Base-by-base conservation (phyloP, 2,329 filamentous ascomycete species). In the Fusarium hainanense region DNA sequence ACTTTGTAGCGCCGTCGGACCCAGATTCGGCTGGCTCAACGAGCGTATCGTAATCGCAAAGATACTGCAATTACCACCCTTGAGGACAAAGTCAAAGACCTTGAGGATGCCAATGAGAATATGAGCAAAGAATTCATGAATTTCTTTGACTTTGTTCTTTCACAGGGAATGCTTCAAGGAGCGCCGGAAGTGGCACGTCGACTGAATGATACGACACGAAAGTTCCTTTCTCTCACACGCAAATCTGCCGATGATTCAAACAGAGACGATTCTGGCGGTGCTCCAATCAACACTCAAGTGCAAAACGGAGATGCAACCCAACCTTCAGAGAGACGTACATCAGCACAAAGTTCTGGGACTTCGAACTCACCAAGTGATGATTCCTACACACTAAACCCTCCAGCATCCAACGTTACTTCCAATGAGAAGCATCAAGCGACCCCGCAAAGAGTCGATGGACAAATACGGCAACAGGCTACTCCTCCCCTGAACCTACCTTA, bases 11-110 rank as follows among this genome's bases (percentile, higher is more conserved):
- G 93, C 66, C 91, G 94, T 54, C 88, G 94, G 57, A 95, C 93
- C 7, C 94, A 97, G 77, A 96, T 97, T 68, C 90, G 94, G 25
- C 86, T 95, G 57, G 94, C 94, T 3, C 94, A 97, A 78, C 85
- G 93, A 70, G 93, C 93, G 1, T 97, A 97, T 76, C 89, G 94
- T 18, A 89, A 92, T 74, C 90, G 94, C 54, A 97, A 97, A 79
- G 94, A 97, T 76, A 90, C 87, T 23, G 92, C 92, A 7, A 95
- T 97, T 58, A 86, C 88, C 28, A 88, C 88, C 2, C 84, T 97
- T 13, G 90, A 93, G 76, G 85, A 88, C 56, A 86, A 90, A 65
- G 92, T 95, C 27, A 83, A 89, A 56, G 85, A 88, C 25, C 85
- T 97, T n/a, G 87, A 90, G 62, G 84, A 85, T 16, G 88, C 87